Base-by-base conservation (phyloP, 306 rosid species). In the Canavalia gladiata region DNA sequence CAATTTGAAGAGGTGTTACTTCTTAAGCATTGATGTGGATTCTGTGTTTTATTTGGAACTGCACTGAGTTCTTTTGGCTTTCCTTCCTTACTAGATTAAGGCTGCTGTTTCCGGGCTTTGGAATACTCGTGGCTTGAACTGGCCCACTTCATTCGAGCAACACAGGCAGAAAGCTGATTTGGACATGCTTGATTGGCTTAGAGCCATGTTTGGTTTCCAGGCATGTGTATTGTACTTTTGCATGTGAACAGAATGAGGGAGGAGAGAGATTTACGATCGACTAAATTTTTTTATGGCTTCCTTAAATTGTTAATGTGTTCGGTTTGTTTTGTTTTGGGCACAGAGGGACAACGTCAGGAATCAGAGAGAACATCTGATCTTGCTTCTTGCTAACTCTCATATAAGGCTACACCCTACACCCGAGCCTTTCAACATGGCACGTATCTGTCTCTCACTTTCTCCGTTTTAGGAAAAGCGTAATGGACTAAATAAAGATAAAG, bases 151-250 rank as follows among this genome's bases (percentile, higher is more conserved):
- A 50, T 88, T 90, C 45, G 99, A 91, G 87, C 97, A 87, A 65
- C 89, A 87, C 9, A 88, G 94, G 85, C 99, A 90, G 84, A 89
- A 78, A 87, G 67, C 89, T 54, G 97, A 93, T 69, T 51, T 91
- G 50, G 98, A 95, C 87, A 89, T 95, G 67, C 99, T 95, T 72
- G 99, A 93, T 87, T 95, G 98, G 97, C 92, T 95, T 33, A 90
- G 92, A 89, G 96, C 99, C 71, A 93, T 95, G 91, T 95, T 95
- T 58, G 99, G 99, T 51, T 95, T 95, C 80, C 99, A 95, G 98
- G 99, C 84, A 84, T 43, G 87, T 87, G 56, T 60, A 52, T 35
- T 18, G 25, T 18, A 18, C 25, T 18, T 18, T 18, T 81, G 63
- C 7, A 39, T 59, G 57, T 8, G 47, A 78, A 29, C 54, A 37